Evolutionary conservation across 176 grass and related monocot species (phyloP).

Genomic region (Luzula sylvatica): DNA sequence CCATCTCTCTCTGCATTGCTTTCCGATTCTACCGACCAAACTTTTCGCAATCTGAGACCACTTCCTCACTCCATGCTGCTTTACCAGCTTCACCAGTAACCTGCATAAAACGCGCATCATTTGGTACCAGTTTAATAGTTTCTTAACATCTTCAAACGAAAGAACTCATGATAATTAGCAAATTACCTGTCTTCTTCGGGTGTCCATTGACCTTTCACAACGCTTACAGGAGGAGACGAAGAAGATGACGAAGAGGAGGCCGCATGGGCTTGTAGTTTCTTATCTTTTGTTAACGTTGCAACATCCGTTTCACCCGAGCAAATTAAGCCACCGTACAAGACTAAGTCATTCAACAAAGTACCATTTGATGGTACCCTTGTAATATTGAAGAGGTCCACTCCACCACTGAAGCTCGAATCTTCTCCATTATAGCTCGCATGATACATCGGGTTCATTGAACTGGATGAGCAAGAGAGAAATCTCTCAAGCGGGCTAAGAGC

Average conservation of each 20-base stretch:
- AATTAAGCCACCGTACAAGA: slow-evolving; percentile 20
- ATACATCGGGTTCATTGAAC: background rate
- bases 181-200: slow-evolving; percentile 45
- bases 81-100: slow-evolving; percentile 38
- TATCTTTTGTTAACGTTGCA: background rate
- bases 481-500: slow-evolving; percentile 18
- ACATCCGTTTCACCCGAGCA: background rate
- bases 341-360: slow-evolving; percentile 18
- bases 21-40: slow-evolving; percentile 55
- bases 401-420: background rate
- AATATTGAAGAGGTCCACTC: background rate
- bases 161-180: background rate
- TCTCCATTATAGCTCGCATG: background rate
- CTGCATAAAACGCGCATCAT: slow-evolving; percentile 14
- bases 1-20: slow-evolving; percentile 78
- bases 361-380: slow-evolving; percentile 13
- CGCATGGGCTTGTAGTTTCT: background rate
- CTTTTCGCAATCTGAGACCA: slow-evolving; percentile 51
- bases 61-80: slow-evolving; percentile 32
- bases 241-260: slow-evolving; percentile 7
- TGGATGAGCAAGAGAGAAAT: slow-evolving; percentile 23
- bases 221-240: slow-evolving; percentile 5
- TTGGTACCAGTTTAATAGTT: no score
- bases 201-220: slow-evolving; percentile 56
- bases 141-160: background rate